Evolutionary conservation across 2,329 filamentous ascomycete species (phyloP).

Genomic region (Hypoxylon sp.): DNA sequence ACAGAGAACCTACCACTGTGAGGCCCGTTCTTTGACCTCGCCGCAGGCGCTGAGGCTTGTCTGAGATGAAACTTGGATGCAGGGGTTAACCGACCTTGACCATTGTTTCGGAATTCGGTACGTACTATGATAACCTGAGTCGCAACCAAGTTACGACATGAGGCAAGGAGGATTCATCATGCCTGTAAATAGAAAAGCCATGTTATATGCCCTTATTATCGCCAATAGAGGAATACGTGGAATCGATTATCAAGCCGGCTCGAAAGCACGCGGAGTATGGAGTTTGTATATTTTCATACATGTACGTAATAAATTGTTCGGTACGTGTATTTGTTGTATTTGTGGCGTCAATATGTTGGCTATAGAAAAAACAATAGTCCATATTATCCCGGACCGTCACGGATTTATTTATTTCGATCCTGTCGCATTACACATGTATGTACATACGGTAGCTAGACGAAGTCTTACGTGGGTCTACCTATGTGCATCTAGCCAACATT

Average conservation of each 20-base stretch:
- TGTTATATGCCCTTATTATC: constrained; percentile 6
- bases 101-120: constrained; percentile 42
- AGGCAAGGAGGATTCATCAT: constrained; percentile 22
- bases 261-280: neutral
- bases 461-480: neutral
- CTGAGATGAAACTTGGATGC: constrained; percentile 39
- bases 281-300: neutral
- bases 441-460: neutral
- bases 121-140: constrained; percentile 9
- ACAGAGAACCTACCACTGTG: constrained; percentile 24
- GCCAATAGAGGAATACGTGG: neutral
- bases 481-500: neutral
- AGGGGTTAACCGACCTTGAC: constrained; percentile 35
- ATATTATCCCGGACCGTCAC: neutral
- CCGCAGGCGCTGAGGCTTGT: constrained; percentile 35
- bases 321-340: neutral
- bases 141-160: constrained; percentile 9
- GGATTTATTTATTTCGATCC: constrained; percentile 3
- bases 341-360: neutral
- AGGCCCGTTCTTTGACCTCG: constrained; percentile 33
- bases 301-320: constrained; percentile 1
- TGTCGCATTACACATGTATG: neutral
- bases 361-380: neutral
- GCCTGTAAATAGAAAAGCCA: neutral
- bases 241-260: neutral